A percentile compares a stretch with the other conserved stretches of the same genome.
phyloP scores from a whole-genome alignment of 768 basidiomycete species.

The Mycena maculata region DNA sequence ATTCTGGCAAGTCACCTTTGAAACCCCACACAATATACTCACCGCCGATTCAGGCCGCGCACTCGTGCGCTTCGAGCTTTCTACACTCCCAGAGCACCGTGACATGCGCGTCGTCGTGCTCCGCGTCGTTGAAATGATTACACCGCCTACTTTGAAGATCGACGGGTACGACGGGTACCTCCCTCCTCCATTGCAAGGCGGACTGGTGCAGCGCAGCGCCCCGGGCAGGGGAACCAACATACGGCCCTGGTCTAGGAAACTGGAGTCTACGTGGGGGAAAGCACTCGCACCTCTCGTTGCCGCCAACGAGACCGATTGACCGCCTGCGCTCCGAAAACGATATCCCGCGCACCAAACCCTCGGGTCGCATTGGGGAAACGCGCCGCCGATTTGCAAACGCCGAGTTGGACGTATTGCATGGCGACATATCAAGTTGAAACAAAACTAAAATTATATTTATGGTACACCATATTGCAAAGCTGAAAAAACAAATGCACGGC shows the following conservation, averaged over 20 bases:
- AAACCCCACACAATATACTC: not conserved
- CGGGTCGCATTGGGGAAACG: too few relatives aligned
- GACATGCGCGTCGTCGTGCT: not conserved
- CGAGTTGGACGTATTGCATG: too few relatives aligned
- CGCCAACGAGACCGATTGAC: not conserved
- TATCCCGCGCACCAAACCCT: too few relatives aligned
- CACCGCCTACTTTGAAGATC: constrained; percentile 8
- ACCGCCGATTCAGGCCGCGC: constrained; percentile 13
- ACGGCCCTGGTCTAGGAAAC: constrained; percentile 1
- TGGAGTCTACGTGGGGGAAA: not conserved
- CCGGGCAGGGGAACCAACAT: not conserved
- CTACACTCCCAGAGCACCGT: constrained; percentile 18
- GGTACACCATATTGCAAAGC: not conserved
- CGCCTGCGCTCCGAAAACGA: too few relatives aligned
- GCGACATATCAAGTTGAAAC: not conserved
- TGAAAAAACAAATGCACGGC: constrained; percentile 7
- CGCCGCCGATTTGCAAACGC: too few relatives aligned
- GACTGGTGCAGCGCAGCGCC: constrained; percentile 14
- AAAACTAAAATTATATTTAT: constrained; percentile 11
- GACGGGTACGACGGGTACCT: constrained; percentile 25
- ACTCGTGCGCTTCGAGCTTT: constrained; percentile 29
- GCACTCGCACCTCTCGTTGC: constrained; percentile 13
- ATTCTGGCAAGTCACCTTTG: constrained; percentile 8
- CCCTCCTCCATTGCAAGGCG: constrained; percentile 26
- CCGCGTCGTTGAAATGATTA: constrained; percentile 27